These are phyloP conservation scores for Fraxinus americana DNA, from an alignment of 257 asterid genomes.

Conservation along the genomic window DNA sequence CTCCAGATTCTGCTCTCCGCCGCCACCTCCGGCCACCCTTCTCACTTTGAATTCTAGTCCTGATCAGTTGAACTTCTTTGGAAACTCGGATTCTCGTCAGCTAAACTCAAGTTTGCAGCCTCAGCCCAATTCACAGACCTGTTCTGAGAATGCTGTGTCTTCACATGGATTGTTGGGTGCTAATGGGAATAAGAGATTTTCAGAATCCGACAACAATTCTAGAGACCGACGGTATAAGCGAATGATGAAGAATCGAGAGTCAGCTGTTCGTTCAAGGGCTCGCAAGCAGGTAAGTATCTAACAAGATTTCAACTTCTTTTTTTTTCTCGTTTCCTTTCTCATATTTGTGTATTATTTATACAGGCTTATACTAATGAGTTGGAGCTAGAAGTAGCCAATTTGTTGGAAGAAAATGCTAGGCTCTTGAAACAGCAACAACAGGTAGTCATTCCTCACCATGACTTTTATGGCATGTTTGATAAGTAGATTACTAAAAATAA, in stretches of 20 bases:
- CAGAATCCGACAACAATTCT: not conserved
- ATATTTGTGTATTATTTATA: not conserved
- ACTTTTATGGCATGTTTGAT: no score
- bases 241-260: not conserved
- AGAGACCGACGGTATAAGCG: not conserved
- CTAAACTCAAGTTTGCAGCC: not conserved
- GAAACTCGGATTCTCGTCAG: not conserved
- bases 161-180: not conserved
- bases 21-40: not conserved
- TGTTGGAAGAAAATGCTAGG: not conserved
- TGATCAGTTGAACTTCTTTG: not conserved
- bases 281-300: not conserved
- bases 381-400: slow-evolving; percentile 1
- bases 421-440: not conserved
- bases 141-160: not conserved
- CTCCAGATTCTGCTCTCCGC: not conserved
- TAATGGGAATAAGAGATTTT: not conserved
- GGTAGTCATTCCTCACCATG: not conserved
- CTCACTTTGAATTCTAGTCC: not conserved
- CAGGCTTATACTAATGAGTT: not conserved
- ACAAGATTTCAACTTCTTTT: not conserved
- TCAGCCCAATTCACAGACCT: no score
- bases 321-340: not conserved
- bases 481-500: not conserved
- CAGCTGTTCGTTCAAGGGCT: not conserved